Base-by-base conservation (phyloP, 805 yeast species). In the Suhomyces canberraensis region DNA sequence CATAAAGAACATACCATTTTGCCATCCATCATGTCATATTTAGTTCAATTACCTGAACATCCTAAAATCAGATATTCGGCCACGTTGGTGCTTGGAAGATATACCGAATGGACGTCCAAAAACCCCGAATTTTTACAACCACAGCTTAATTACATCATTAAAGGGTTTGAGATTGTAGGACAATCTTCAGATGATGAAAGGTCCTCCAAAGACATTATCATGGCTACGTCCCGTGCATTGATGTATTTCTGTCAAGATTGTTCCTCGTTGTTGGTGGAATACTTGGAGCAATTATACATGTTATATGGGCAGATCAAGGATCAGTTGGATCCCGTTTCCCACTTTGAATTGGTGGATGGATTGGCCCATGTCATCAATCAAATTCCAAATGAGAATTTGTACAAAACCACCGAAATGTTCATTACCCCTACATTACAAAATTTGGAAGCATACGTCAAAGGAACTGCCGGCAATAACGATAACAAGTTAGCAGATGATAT, bases 171-270 rank as follows among this genome's bases (percentile, higher is more conserved):
- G 29, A 40, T 35, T 13, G 46, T 40, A 16, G 16, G 18, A 14
- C 28, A 31, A n/a, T 27, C 35, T 5, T n/a, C 16, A 9, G 15
- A 32, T 16, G 27, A 31, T 18, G 26, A 25, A 25, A 64, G 69
- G 38, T 29, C 35, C 1, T 47, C 52, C 29, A 54, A 54, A 27
- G 80, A 76, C 29, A 83, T 86, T 20, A 69, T 83, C 16, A 76
- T 83, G 18, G 97, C 98, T 1, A 87, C 97, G 0, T 83, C 97
- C 0, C 90, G 86, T 60, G 95, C 99, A 0, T 71, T 93, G 51
- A 87, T 88, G 90, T 91, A 79, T 55, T 87, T 93, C 53, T 90
- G 97, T 64, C 84, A 86, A 52, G 98, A 95, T 61, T 93, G 98
- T 52, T 75, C 90, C 0, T 51, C 58, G 9, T 66, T 79, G 11